These are phyloP conservation scores for Chrysanthemum lavandulifolium DNA, from an alignment of 129 eudicot genomes.

Conservation along the genomic window DNA sequence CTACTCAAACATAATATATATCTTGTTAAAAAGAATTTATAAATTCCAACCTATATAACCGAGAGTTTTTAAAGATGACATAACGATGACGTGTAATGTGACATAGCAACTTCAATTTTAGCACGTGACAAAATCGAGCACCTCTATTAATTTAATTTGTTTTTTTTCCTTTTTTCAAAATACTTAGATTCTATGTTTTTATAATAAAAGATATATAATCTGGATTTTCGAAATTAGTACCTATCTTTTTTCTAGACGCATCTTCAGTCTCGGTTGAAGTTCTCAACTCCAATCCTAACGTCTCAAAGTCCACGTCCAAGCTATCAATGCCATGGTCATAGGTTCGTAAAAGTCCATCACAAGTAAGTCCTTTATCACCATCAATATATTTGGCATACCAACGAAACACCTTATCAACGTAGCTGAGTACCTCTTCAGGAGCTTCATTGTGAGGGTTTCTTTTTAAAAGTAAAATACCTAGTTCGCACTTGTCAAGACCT, in stretches of 20 bases:
- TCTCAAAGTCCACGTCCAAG: background rate
- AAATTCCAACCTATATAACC: too few relatives aligned
- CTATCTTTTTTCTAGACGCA: background rate
- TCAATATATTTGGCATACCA: background rate
- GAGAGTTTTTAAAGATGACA: too few relatives aligned
- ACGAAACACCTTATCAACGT: background rate
- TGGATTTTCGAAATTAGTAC: background rate
- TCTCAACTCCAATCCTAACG: background rate
- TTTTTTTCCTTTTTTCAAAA: too few relatives aligned
- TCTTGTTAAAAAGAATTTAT: too few relatives aligned
- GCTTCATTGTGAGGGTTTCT: background rate
- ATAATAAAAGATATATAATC: too few relatives aligned
- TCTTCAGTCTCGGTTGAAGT: background rate
- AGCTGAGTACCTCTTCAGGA: background rate
- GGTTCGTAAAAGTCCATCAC: background rate
- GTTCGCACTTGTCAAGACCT: background rate
- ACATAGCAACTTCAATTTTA: too few relatives aligned
- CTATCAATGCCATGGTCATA: background rate
- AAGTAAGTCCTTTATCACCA: slow-evolving; percentile 5
- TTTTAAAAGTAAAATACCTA: background rate
- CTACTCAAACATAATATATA: too few relatives aligned
- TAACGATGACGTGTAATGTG: too few relatives aligned
- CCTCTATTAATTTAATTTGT: too few relatives aligned
- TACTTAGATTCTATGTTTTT: too few relatives aligned
- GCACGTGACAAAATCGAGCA: too few relatives aligned